Evolutionary conservation across 495 filamentous ascomycete species (phyloP).

Genomic region (Aspergillus baeticus): DNA sequence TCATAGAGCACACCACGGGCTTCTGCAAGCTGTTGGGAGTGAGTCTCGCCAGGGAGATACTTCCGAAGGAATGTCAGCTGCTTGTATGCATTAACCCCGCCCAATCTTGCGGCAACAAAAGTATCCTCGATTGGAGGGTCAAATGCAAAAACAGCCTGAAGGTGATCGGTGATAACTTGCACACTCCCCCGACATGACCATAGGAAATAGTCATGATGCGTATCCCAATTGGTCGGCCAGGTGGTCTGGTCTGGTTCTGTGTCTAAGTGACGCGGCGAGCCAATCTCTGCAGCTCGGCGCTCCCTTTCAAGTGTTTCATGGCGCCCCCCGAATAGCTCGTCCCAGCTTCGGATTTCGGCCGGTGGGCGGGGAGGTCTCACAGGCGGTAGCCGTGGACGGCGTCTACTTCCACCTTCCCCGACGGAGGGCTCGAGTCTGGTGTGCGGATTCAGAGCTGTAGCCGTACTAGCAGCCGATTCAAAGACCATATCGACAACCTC

Average conservation of each 20-base stretch:
- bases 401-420: not conserved
- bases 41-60: conserved; percentile 19
- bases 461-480: not conserved
- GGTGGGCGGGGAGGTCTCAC: conserved; percentile 6
- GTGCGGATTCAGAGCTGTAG: not conserved
- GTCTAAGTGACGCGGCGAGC: conserved; percentile 5
- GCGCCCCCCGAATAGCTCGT: not conserved
- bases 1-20: conserved; percentile 18
- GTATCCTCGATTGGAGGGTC: conserved; percentile 7
- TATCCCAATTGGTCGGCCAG: conserved; percentile 11
- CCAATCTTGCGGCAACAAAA: conserved; percentile 14
- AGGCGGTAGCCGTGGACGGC: not conserved
- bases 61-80: conserved; percentile 17
- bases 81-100: conserved; percentile 12
- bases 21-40: conserved; percentile 18
- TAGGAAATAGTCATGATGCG: conserved; percentile 18
- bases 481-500: not conserved
- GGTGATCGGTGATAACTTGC: conserved; percentile 12
- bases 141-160: conserved; percentile 17
- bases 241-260: conserved; percentile 6
- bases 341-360: not conserved
- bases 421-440: no score
- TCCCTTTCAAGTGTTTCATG: not conserved
- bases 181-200: conserved; percentile 19
- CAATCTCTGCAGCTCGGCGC: conserved; percentile 7